Base-by-base conservation (phyloP, 1,284 basidiomycete species). In the Lignosus rhinocerotis region DNA sequence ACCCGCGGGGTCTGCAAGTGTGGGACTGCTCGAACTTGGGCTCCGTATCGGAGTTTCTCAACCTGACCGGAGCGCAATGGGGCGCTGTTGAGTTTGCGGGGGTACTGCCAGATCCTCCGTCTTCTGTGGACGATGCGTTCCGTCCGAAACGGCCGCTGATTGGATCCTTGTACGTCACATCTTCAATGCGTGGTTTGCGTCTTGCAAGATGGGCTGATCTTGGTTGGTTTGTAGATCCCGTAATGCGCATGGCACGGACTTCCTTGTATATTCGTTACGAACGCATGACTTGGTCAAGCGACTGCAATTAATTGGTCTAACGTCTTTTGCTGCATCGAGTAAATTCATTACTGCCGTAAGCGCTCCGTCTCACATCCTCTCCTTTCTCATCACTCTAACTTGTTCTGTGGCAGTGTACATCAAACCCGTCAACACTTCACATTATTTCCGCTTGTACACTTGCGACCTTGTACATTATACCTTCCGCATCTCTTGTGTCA, bases 21-120 rank as follows among this genome's bases (percentile, higher is more conserved):
- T 91, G 88, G 88, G 86, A 90, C 66, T 85, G 83, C 62, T 78
- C 81, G 6, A 76, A 82, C 62, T 71, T 90, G 12, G 80, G 77
- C 14, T 76, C 79, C 0, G 79, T 89, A 2, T 69, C 74, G 0
- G 88, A 90, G 66, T 67, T 82, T 25, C 70, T 83, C 10, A 84
- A 85, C 61, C 62, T 86, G 39, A 69, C 69, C 14, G 72, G 66
- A 48, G 59, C 61, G n/a, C 68, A 63, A n/a, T 74, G 71, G 72
- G 75, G 76, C 7, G 68, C 70, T 33, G 72, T 81, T 39, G 73
- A 77, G 17, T 77, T 75, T 63, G 82, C 78, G 41, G 76, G 72
- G 34, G 71, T 84, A 10, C 69, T 88, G 16, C 78, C 80, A 3
- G 62, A 72, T 25, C 75, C 76, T 12, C 51, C 64, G 14, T 50